A percentile compares a stretch with the other conserved stretches of the same genome.
These are phyloP conservation scores for Naganishia sp. DNA, from an alignment of 1,284 basidiomycete species.

Conservation along the genomic window DNA sequence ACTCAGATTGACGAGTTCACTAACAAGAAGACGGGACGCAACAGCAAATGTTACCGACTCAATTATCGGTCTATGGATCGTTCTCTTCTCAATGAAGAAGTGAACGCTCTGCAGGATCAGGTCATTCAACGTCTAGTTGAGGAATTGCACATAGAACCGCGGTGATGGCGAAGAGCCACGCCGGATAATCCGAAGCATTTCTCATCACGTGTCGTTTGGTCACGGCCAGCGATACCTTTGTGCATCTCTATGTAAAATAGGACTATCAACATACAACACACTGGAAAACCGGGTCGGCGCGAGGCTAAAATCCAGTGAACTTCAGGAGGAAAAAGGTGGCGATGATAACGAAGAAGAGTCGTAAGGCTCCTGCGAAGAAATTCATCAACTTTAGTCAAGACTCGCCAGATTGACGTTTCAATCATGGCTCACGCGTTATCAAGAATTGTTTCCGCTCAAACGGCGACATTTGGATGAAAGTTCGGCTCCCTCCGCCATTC, in stretches of 20 bases:
- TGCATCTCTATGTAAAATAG: no score
- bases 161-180: constrained; percentile 38
- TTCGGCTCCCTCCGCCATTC: neutral
- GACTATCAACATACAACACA: no score
- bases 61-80: constrained; percentile 97
- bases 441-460: constrained; percentile 5
- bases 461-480: constrained; percentile 10
- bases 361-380: neutral
- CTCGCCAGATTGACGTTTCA: neutral
- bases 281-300: no score
- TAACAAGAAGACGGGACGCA: constrained; percentile 81
- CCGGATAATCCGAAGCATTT: no score
- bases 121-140: constrained; percentile 54
- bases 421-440: constrained; percentile 1
- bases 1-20: constrained; percentile 83
- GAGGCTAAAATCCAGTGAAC: neutral
- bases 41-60: constrained; percentile 84
- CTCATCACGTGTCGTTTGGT: no score
- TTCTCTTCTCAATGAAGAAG: constrained; percentile 88
- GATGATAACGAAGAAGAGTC: neutral
- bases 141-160: constrained; percentile 57
- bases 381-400: neutral
- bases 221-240: no score
- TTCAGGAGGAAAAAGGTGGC: neutral
- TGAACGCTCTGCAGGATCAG: constrained; percentile 70